These are phyloP conservation scores for Crithidia fasciculata DNA, from an alignment of 208 protist genomes.

Conservation along the genomic window DNA sequence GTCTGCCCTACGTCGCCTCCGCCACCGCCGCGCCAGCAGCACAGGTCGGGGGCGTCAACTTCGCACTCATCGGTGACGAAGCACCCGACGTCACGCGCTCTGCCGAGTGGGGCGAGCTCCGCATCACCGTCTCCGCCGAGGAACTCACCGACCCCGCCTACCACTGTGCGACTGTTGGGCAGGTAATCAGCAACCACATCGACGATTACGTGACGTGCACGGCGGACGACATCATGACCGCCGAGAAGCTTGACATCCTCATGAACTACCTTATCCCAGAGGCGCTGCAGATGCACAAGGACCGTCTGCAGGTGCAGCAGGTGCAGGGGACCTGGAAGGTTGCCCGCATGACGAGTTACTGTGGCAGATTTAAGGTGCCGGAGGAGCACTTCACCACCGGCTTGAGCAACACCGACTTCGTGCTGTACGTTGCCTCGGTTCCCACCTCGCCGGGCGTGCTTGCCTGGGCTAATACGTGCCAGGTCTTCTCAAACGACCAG, in stretches of 20 bases:
- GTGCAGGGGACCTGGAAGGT: constrained; percentile 25
- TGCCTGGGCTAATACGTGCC: constrained; percentile 63
- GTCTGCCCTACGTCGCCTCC: constrained; percentile 13
- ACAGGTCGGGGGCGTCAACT: neutral
- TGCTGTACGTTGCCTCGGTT: constrained; percentile 71
- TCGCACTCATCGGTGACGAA: neutral
- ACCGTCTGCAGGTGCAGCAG: constrained; percentile 52
- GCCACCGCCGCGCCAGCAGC: neutral
- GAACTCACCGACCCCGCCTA: constrained; percentile 42
- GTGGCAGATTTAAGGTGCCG: constrained; percentile 18
- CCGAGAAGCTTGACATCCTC: constrained; percentile 39
- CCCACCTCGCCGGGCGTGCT: constrained; percentile 13
- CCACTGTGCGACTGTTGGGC: constrained; percentile 45
- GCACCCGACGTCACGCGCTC: neutral
- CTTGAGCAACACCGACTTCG: constrained; percentile 53
- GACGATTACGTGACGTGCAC: constrained; percentile 34
- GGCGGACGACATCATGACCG: constrained; percentile 36
- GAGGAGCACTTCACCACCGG: constrained; percentile 36
- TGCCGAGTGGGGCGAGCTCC: constrained; percentile 36
- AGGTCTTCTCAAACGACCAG: constrained; percentile 11
- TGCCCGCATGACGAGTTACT: neutral
- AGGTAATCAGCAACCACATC: constrained; percentile 21
- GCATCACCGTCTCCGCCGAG: constrained; percentile 39
- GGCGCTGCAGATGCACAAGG: constrained; percentile 55
- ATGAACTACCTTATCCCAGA: constrained; percentile 38